A percentile compares a stretch with the other conserved stretches of the same genome.
phyloP scores from a whole-genome alignment of 129 eudicot genomes.

The Scalesia atractyloides region DNA sequence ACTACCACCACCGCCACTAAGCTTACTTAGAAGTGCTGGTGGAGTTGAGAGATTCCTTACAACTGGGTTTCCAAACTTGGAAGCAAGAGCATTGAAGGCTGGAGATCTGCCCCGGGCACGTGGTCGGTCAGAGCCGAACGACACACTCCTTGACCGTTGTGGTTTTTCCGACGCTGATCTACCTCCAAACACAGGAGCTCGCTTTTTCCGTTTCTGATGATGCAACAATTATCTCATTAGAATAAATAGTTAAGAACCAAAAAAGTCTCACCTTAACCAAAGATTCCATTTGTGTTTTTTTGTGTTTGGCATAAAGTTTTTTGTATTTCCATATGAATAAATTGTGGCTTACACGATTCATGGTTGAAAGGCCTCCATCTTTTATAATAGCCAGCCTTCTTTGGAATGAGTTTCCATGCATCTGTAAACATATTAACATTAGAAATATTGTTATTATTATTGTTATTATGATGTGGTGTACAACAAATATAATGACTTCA shows the following conservation, averaged over 20 bases:
- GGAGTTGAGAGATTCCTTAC: constrained; percentile 87
- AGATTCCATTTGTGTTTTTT: no score
- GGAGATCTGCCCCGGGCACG: constrained; percentile 95
- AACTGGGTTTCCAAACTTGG: constrained; percentile 67
- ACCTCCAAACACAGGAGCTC: constrained; percentile 66
- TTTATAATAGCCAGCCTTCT: constrained; percentile 68
- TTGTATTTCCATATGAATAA: no score
- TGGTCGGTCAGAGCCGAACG: constrained; percentile 66
- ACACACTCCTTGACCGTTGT: constrained; percentile 88
- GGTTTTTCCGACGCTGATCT: constrained; percentile 86
- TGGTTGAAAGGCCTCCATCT: constrained; percentile 59
- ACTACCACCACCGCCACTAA: constrained; percentile 2
- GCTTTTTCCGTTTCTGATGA: constrained; percentile 74
- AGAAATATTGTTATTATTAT: neutral
- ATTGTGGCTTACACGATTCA: constrained; percentile 34
- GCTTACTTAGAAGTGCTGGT: constrained; percentile 58
- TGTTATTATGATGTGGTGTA: no score
- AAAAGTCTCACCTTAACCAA: no score
- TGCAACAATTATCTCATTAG: neutral
- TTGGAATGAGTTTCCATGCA: constrained; percentile 93
- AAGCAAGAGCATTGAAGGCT: constrained; percentile 85
- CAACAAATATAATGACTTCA: neutral
- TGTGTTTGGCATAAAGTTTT: no score
- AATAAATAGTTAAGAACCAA: neutral
- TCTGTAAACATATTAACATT: constrained; percentile 44